Conservation (phyloP, 352 stramenopile genomes). For the Sclerospora graminicola region DNA sequence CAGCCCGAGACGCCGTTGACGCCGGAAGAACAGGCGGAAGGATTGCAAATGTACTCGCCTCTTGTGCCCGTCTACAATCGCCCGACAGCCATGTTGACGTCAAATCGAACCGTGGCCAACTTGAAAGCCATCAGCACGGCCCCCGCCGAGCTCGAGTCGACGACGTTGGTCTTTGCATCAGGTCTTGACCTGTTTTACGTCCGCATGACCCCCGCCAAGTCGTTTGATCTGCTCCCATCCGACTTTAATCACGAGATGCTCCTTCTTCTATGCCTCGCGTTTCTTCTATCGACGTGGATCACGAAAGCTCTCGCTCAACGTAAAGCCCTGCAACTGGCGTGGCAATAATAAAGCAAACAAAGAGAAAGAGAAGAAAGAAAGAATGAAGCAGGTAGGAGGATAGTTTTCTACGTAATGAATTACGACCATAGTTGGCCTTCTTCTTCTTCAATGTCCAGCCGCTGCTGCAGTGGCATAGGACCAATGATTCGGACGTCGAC, state of each 20-base stretch:
- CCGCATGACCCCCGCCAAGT: constrained; percentile 87
- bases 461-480: constrained; percentile 25
- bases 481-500: constrained; percentile 71
- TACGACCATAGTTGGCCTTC: no score
- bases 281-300: constrained; percentile 71
- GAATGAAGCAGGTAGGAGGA: constrained; percentile 3
- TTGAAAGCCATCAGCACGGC: constrained; percentile 54
- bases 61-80: constrained; percentile 85
- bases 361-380: not conserved
- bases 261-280: constrained; percentile 82
- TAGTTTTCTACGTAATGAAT: no score
- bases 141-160: constrained; percentile 90
- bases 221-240: constrained; percentile 93
- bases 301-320: constrained; percentile 52
- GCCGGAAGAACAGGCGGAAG: constrained; percentile 69
- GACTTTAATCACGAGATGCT: constrained; percentile 94
- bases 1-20: constrained; percentile 89
- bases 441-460: no score
- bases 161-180: constrained; percentile 89
- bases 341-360: constrained; percentile 42
- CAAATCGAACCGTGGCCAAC: constrained; percentile 86
- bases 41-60: constrained; percentile 81
- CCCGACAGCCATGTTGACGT: constrained; percentile 81
- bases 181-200: constrained; percentile 93
- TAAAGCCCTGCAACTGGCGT: constrained; percentile 72